These are phyloP conservation scores for Leucaena leucocephala DNA, from an alignment of 306 rosid genomes.

Conservation along the genomic window DNA sequence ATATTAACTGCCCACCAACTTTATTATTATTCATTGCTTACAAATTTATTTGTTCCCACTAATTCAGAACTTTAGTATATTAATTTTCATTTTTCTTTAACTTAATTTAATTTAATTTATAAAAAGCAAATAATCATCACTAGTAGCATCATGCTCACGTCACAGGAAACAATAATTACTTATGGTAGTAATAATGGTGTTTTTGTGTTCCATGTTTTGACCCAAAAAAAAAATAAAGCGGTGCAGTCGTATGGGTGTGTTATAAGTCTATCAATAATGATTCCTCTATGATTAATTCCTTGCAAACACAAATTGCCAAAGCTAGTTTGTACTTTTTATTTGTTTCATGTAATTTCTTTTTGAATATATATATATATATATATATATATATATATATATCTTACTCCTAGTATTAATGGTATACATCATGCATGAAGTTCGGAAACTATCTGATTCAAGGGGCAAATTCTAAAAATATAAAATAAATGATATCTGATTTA, in stretches of 20 bases:
- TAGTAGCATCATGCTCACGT: constrained; percentile 24
- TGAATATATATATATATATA: neutral
- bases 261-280: neutral
- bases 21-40: neutral
- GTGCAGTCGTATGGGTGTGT: neutral
- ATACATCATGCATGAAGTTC: neutral
- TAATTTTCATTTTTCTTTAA: neutral
- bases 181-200: constrained; percentile 7
- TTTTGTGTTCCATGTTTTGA: neutral
- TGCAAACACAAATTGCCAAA: neutral
- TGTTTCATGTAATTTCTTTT: neutral
- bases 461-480: neutral
- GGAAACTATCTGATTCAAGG: neutral
- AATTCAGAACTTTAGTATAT: neutral
- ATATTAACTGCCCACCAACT: constrained; percentile 45
- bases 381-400: neutral
- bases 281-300: neutral
- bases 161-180: neutral
- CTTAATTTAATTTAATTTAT: neutral
- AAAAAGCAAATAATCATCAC: neutral
- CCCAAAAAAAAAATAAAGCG: neutral
- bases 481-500: neutral
- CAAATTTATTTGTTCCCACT: neutral
- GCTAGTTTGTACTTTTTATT: neutral
- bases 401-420: neutral